Evolutionary conservation across 495 filamentous ascomycete genomes (phyloP), one percentile per base, ranked within the genome.

Genomic region (Penicillium waksmanii): DNA sequence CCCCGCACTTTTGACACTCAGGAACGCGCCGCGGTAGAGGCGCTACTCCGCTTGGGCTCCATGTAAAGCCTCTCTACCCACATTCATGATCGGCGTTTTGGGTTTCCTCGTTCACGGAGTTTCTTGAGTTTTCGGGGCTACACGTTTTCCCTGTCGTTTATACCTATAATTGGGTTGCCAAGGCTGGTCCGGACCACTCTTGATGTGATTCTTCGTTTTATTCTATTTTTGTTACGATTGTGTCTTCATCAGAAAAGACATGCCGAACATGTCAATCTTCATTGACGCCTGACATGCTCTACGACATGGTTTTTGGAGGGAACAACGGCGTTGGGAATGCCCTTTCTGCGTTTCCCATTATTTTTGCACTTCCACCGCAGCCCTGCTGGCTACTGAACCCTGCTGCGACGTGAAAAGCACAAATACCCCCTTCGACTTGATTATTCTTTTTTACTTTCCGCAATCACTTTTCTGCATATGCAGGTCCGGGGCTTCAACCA

Each of bases 1-100:
- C 76, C 77, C 35, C 73, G 70, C 67, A 66, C 56, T 31, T 65
- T 74, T 40, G 73, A 74, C 31, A 68, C 71, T 56, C 74, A 78
- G 75, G 91, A 96, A 79, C 87, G 89, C 68, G 90, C 91, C 69
- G 91, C 91, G 38, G 85, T 92, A 61, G 91, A 92, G 73, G 91
- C 91, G 55, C 85, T 96, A 72, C 80, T 96, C 65, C 85, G 86
- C 74, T 85, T 96, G 74, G 90, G 90, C 75, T 92, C 89, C 75
- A 89, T 93, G 87, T 93, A 89, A 89, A 80, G 79, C 9, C 21
- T 48, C 60, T 67, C 67, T 65, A 55, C 53, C 46, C 11, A 51
- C 56, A 57, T n/a, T 64, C 63, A 68, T 66, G 34, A 59, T 60
- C 53, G 67, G 67, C 73, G 70, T 73, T 73, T 55, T 57, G 46